These are phyloP conservation scores for Colletotrichum destructivum DNA, from an alignment of 2,329 filamentous ascomycete species.

Conservation along the genomic window DNA sequence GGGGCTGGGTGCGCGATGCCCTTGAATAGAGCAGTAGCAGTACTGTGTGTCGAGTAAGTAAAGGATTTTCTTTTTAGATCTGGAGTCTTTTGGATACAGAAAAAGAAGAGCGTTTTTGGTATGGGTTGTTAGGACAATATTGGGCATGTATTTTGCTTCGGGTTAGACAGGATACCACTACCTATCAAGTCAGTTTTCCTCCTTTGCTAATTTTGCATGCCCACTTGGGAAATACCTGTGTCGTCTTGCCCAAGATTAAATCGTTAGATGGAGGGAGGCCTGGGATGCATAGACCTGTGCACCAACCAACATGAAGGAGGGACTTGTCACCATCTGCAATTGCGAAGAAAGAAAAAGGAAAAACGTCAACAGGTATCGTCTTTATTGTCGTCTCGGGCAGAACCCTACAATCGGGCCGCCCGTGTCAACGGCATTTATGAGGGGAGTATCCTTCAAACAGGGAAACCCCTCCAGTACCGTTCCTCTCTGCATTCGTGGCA, in stretches of 20 bases:
- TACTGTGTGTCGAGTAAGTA: not conserved
- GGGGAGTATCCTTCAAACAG: constrained; percentile 10
- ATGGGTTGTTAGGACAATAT: constrained; percentile 9
- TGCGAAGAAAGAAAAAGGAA: not conserved
- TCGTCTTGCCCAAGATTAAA: not conserved
- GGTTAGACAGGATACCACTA: constrained; percentile 30
- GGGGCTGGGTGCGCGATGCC: constrained; percentile 61
- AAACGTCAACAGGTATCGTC: constrained; percentile 36
- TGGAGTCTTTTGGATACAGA: constrained; percentile 14
- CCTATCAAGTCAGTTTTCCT: constrained; percentile 20
- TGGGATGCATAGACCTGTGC: not conserved
- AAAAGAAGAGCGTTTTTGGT: constrained; percentile 14
- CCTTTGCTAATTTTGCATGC: not conserved
- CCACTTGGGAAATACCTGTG: not conserved
- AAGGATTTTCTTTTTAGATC: not conserved
- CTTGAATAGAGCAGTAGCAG: constrained; percentile 5
- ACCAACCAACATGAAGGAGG: not conserved
- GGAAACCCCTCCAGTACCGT: constrained; percentile 16
- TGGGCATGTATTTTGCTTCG: not conserved
- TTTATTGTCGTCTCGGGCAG: constrained; percentile 36
- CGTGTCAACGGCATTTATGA: constrained; percentile 16
- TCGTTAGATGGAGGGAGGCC: not conserved
- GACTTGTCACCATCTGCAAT: not conserved
- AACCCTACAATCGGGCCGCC: constrained; percentile 14
- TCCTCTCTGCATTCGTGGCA: constrained; percentile 36